phyloP scores from a whole-genome alignment of 805 yeast genomes.

The Pichia kluyveri region DNA sequence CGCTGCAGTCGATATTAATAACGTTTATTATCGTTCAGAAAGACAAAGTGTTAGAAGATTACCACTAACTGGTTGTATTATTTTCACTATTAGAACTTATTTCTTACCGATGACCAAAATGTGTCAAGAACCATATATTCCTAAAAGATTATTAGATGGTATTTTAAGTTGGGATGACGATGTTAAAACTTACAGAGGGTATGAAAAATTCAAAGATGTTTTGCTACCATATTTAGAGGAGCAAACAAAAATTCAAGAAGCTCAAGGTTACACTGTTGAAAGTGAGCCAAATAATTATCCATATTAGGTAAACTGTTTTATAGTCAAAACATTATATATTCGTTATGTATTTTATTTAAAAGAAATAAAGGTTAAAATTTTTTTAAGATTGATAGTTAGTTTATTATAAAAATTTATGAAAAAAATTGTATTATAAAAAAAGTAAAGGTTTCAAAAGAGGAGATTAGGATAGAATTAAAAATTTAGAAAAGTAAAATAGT shows the following conservation, averaged over 20 bases:
- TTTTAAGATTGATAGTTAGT: too few species aligned
- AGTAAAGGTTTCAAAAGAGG: too few species aligned
- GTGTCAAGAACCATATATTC: constrained; percentile 52
- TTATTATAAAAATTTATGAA: too few species aligned
- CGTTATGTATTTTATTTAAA: too few species aligned
- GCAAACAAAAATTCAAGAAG: constrained; percentile 40
- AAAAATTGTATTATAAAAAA: too few species aligned
- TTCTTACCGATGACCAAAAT: constrained; percentile 46
- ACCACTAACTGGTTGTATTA: constrained; percentile 48
- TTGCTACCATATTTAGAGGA: constrained; percentile 45
- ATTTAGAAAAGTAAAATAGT: too few species aligned
- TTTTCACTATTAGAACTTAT: constrained; percentile 58
- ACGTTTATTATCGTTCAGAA: constrained; percentile 52
- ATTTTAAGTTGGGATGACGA: constrained; percentile 51
- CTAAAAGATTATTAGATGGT: constrained; percentile 51
- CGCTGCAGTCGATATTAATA: constrained; percentile 36
- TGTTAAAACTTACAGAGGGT: constrained; percentile 55
- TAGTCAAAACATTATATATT: too few species aligned
- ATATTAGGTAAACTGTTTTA: constrained; percentile 17
- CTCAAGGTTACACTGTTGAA: constrained; percentile 30
- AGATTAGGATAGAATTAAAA: too few species aligned
- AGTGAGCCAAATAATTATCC: constrained; percentile 36
- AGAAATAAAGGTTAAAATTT: too few species aligned
- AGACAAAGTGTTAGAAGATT: constrained; percentile 55
- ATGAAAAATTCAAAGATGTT: constrained; percentile 41